Conservation (phyloP, 371 early-diverging fungal species). For the Syncephalastrum racemosum region DNA sequence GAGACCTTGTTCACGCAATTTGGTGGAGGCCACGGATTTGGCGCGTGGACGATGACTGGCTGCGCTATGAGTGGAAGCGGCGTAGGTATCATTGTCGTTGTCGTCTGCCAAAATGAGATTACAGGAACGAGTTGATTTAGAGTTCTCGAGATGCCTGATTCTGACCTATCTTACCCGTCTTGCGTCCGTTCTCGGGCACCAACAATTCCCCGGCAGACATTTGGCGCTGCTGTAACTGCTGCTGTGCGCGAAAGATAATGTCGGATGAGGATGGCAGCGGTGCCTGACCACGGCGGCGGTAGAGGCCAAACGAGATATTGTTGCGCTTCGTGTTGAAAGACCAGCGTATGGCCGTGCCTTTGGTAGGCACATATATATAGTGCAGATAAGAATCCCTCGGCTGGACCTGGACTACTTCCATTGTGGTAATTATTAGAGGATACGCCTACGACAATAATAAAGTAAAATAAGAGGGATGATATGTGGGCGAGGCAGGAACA, state of each 20-base stretch:
- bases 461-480: constrained; percentile 4
- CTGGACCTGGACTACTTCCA: constrained; percentile 83
- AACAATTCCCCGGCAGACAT: constrained; percentile 18
- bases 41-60: constrained; percentile 14
- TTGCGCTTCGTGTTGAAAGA: constrained; percentile 86
- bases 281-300: constrained; percentile 19
- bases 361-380: constrained; percentile 69
- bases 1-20: constrained; percentile 23
- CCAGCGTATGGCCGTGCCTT: constrained; percentile 83
- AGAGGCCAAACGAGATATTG: constrained; percentile 90
- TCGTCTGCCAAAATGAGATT: constrained; percentile 5
- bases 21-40: constrained; percentile 24
- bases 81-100: constrained; percentile 8
- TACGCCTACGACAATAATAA: neutral
- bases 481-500: neutral
- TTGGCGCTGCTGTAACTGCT: constrained; percentile 22
- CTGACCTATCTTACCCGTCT: neutral
- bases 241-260: constrained; percentile 21
- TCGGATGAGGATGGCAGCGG: constrained; percentile 23
- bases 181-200: constrained; percentile 5
- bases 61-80: neutral
- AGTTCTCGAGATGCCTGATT: neutral
- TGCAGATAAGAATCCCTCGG: constrained; percentile 86
- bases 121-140: too few relatives aligned
- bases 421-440: constrained; percentile 20